Evolutionary conservation across 352 stramenopile genomes (phyloP).

Genomic region (Phytopythium boreale): DNA sequence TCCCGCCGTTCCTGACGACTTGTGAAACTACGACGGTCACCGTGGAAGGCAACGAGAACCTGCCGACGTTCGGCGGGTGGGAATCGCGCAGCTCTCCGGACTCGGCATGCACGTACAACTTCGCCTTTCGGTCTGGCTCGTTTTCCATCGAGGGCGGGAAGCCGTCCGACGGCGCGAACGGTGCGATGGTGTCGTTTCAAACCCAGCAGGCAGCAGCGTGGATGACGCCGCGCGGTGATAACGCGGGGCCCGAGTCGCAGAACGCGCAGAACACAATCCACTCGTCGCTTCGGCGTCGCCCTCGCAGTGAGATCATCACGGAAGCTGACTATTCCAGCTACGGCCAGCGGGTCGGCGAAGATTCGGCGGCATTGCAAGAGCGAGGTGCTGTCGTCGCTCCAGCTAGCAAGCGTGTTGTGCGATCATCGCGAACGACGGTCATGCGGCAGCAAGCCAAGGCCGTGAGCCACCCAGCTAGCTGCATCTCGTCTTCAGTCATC

Average conservation of each 20-base stretch:
- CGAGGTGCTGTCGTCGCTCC: not conserved
- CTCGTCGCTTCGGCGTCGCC: not conserved
- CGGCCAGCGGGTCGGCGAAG: not conserved
- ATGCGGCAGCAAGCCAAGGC: not conserved
- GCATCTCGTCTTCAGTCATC: not conserved
- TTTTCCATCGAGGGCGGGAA: not conserved
- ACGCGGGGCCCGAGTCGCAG: not conserved
- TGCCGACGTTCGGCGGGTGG: constrained; percentile 13
- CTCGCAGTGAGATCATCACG: constrained; percentile 6
- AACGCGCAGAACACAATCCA: not conserved
- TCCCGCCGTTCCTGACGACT: constrained; percentile 29
- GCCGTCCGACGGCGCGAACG: not conserved
- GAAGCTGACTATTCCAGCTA: not conserved
- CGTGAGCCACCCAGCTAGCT: not conserved
- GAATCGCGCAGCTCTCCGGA: constrained; percentile 1
- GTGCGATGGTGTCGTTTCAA: not conserved
- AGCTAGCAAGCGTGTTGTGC: not conserved
- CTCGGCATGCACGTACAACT: constrained; percentile 18
- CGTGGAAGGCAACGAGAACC: constrained; percentile 32
- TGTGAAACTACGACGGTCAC: constrained; percentile 33
- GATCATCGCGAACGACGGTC: not conserved
- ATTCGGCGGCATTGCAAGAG: not conserved
- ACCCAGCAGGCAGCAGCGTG: not conserved
- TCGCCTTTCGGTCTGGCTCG: constrained; percentile 10
- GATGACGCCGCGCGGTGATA: not conserved